These are phyloP conservation scores for Pichia insulana DNA, from an alignment of 805 yeast species.

Conservation along the genomic window DNA sequence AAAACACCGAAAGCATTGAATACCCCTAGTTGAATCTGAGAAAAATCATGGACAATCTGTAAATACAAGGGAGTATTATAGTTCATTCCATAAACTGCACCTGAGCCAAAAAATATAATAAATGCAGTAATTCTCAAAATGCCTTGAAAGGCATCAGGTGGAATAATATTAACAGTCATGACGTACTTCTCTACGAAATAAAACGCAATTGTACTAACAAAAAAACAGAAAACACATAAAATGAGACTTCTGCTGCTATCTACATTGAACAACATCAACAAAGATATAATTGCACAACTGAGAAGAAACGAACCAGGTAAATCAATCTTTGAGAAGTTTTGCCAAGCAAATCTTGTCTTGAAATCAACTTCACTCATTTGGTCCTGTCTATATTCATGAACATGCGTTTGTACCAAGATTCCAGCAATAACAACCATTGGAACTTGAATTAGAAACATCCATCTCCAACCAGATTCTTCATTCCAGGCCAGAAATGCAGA, in stretches of 20 bases:
- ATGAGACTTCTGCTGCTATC: constrained; percentile 1
- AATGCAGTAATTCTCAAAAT: constrained; percentile 31
- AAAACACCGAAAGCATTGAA: constrained; percentile 35
- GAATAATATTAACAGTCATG: constrained; percentile 33
- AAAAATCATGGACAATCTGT: constrained; percentile 35
- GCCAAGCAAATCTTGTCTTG: constrained; percentile 24
- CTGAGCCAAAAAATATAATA: constrained; percentile 30
- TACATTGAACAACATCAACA: constrained; percentile 29
- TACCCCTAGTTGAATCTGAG: constrained; percentile 31
- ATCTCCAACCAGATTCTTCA: constrained; percentile 34
- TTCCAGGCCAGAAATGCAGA: constrained; percentile 29
- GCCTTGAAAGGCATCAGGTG: constrained; percentile 32
- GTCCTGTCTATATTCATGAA: constrained; percentile 26
- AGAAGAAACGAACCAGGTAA: constrained; percentile 33
- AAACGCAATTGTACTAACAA: constrained; percentile 18
- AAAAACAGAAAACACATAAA: constrained; percentile 11
- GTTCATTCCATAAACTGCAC: constrained; percentile 29
- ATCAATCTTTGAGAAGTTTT: constrained; percentile 32
- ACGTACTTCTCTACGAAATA: constrained; percentile 27
- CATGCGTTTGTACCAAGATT: constrained; percentile 19
- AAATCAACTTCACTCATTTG: constrained; percentile 15
- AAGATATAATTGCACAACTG: constrained; percentile 27
- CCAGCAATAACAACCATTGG: constrained; percentile 29
- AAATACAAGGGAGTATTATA: constrained; percentile 34
- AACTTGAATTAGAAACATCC: constrained; percentile 35